Base-by-base conservation (phyloP, 305 asterid genomes). In the Fraxinus nigra region DNA sequence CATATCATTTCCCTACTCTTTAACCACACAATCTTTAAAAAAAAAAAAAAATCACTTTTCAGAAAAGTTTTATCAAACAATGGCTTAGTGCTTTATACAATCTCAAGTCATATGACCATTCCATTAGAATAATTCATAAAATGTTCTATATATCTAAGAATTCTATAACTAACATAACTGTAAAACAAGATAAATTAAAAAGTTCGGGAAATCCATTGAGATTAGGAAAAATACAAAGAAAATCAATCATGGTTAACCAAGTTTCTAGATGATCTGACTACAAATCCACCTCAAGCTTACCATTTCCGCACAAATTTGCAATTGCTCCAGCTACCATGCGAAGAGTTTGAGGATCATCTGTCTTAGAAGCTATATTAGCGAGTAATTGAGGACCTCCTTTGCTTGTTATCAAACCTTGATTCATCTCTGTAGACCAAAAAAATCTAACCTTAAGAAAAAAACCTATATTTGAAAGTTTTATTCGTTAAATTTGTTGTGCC, bases 241-340 rank as follows among this genome's bases (percentile, higher is more conserved):
- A 69, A 37, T 30, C 34, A 1, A 35, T 7, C 34, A 24, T 32
- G 48, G 48, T 75, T 14, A 80, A 46, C 72, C 30, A 14, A 77
- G 28, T 72, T 38, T 40, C 22, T 40, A 11, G 65, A 72, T 70
- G n/a, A 72, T 59, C 22, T 6, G 51, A 38, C 30, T 40, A 56
- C 51, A 80, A 69, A 46, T 75, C 26, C 20, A 79, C 34, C 37
- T 70, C 78, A 67, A 65, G 28, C 86, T 86, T 85, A 95, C 98
- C 98, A 54, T 95, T 93, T 86, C 98, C 98, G 40, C 98, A 93
- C 82, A 95, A 86, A 86, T 95, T 95, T 72, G 97, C 96, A 81
- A 95, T 95, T 74, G 98, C 98, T 84, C 98, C 98, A 76, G 98
- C 98, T 32, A 92, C 92, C 98, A 95, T 95, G 37, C 98, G 89